Conservation (phyloP, 1,139 yeast genomes). For the Magnusiomyces suaveolens region DNA sequence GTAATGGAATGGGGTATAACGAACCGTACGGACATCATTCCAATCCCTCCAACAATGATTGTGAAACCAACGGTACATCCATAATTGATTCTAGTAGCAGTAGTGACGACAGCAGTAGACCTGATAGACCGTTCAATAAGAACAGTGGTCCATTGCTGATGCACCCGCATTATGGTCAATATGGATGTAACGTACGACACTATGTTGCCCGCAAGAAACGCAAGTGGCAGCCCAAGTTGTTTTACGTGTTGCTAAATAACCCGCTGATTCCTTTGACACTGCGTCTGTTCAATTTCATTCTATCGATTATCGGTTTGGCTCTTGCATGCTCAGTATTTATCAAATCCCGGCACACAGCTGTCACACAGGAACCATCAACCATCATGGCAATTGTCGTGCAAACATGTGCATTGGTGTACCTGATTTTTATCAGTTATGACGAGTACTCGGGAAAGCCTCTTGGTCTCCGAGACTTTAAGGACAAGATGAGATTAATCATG, state of each 20-base stretch:
- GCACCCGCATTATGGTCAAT: slow-evolving; percentile 12
- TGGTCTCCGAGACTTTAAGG: slow-evolving; percentile 75
- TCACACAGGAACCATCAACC: slow-evolving; percentile 78
- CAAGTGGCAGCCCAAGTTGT: slow-evolving; percentile 53
- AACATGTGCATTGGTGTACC: slow-evolving; percentile 64
- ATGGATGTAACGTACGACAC: slow-evolving; percentile 13
- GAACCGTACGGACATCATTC: background rate
- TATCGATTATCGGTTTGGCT: slow-evolving; percentile 26
- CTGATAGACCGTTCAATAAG: background rate
- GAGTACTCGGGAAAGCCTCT: slow-evolving; percentile 88
- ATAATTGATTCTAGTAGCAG: background rate
- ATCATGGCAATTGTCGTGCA: slow-evolving; percentile 87
- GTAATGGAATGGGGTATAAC: background rate
- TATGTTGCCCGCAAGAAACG: slow-evolving; percentile 3
- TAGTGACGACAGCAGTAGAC: background rate
- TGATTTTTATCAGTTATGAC: slow-evolving; percentile 75
- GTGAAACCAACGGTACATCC: background rate
- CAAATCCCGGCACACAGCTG: slow-evolving; percentile 32
- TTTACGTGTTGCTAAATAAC: slow-evolving; percentile 54
- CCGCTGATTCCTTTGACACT: slow-evolving; percentile 78
- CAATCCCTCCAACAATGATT: background rate
- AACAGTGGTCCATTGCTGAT: background rate
- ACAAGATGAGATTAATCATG: slow-evolving; percentile 66
- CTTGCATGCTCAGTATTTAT: slow-evolving; percentile 20
- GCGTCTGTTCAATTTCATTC: slow-evolving; percentile 54